Evolutionary conservation across 192 early-diverging fungal genomes (phyloP).

Genomic region (Backusella luteola): DNA sequence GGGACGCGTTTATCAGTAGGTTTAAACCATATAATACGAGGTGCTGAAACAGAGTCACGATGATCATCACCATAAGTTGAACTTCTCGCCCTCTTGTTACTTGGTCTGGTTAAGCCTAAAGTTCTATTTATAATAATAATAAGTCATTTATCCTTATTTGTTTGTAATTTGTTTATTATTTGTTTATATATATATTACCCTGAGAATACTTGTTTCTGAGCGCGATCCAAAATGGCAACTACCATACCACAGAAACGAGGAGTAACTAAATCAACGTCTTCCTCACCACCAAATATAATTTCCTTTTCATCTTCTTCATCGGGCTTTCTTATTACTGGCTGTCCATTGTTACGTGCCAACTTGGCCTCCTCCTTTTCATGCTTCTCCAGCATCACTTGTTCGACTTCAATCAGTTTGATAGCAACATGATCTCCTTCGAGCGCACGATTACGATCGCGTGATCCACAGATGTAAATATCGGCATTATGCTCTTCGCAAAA

Average conservation of each 20-base stretch:
- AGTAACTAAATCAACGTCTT: conserved; percentile 40
- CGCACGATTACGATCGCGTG: conserved; percentile 69
- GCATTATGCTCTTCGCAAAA: conserved; percentile 63
- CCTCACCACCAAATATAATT: conserved; percentile 37
- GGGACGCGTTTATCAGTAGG: conserved; percentile 79
- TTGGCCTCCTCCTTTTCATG: conserved; percentile 50
- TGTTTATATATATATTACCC: conserved; percentile 32
- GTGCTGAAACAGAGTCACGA: conserved; percentile 47
- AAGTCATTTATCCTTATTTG: neutral
- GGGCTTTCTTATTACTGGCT: conserved; percentile 44
- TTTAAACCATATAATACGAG: conserved; percentile 72
- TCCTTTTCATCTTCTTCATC: conserved; percentile 49
- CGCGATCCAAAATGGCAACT: conserved; percentile 52
- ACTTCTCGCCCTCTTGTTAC: conserved; percentile 22
- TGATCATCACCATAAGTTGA: conserved; percentile 15
- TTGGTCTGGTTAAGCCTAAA: conserved; percentile 18
- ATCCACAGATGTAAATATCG: conserved; percentile 75
- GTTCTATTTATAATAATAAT: conserved; percentile 11
- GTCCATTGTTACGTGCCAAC: conserved; percentile 40
- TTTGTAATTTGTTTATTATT: neutral
- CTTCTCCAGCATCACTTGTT: conserved; percentile 53
- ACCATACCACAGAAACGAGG: conserved; percentile 51
- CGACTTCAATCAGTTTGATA: conserved; percentile 60
- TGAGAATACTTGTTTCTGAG: conserved; percentile 47
- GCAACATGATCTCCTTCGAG: conserved; percentile 79